Conservation (phyloP, 1,284 basidiomycete genomes). For the Athelia sp. region DNA sequence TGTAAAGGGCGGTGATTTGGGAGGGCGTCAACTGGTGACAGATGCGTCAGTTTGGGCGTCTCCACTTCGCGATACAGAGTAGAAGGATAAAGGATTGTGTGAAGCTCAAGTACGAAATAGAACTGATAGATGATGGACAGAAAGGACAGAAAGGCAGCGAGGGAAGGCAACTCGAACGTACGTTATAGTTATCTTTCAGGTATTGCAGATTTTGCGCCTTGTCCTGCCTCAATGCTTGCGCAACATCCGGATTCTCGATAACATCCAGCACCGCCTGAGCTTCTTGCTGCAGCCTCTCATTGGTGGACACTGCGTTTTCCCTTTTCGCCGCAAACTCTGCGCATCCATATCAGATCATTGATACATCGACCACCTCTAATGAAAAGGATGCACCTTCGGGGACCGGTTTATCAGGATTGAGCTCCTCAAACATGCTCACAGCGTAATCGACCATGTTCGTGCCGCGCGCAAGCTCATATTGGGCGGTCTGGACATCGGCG, state of each 20-base stretch:
- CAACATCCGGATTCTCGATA: slow-evolving; percentile 95
- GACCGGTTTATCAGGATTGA: slow-evolving; percentile 64
- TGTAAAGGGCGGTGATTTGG: slow-evolving; percentile 95
- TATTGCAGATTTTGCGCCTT: slow-evolving; percentile 95
- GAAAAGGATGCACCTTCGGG: slow-evolving; percentile 50
- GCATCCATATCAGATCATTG: neutral
- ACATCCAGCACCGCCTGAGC: slow-evolving; percentile 93
- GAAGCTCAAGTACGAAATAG: slow-evolving; percentile 4
- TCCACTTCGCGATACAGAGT: too few relatives aligned
- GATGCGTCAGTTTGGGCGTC: too few relatives aligned
- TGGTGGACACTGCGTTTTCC: slow-evolving; percentile 77
- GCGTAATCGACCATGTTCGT: slow-evolving; percentile 97
- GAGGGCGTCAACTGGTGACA: slow-evolving; percentile 76
- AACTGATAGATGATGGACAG: slow-evolving; percentile 8
- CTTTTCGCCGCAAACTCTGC: slow-evolving; percentile 81
- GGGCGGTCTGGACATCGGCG: slow-evolving; percentile 76
- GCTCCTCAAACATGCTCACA: slow-evolving; percentile 72
- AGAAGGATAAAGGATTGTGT: neutral
- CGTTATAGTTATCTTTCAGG: slow-evolving; percentile 90
- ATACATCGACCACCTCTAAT: neutral
- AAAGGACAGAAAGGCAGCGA: slow-evolving; percentile 6
- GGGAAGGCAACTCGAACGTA: slow-evolving; percentile 48
- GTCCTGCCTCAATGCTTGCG: slow-evolving; percentile 86
- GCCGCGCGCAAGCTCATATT: slow-evolving; percentile 95
- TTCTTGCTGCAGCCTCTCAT: slow-evolving; percentile 82